These are phyloP conservation scores for Brassica cretica DNA, from an alignment of 345 rosid genomes.

Conservation along the genomic window DNA sequence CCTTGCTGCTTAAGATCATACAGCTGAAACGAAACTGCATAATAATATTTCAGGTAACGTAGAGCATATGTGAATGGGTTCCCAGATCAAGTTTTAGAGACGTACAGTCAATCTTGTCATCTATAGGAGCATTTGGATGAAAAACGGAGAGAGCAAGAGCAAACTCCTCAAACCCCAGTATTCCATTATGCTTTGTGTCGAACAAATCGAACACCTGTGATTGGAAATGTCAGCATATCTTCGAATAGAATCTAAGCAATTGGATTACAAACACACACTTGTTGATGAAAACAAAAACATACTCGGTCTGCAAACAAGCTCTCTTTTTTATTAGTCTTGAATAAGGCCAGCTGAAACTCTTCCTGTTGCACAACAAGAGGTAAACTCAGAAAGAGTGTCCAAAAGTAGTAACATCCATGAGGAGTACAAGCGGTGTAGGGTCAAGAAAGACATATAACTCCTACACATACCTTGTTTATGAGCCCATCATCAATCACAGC, in stretches of 20 bases:
- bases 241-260: background rate
- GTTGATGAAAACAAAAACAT: background rate
- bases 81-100: background rate
- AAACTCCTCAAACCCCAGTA: constrained; percentile 84
- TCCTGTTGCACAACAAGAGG: constrained; percentile 42
- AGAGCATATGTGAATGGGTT: constrained; percentile 1
- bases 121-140: constrained; percentile 83
- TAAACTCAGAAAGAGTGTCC: background rate
- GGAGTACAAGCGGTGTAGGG: background rate
- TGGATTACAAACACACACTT: constrained; percentile 2
- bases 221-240: background rate
- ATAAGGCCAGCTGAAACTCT: constrained; percentile 70
- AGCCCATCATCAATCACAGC: constrained; percentile 92
- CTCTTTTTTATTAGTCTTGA: constrained; percentile 70
- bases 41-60: background rate
- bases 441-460: background rate
- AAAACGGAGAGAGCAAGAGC: constrained; percentile 85
- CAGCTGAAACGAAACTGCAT: constrained; percentile 87
- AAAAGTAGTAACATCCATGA: constrained; percentile 10
- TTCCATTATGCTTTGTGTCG: constrained; percentile 83
- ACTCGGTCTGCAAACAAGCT: constrained; percentile 76
- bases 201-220: constrained; percentile 90
- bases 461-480: constrained; percentile 72
- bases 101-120: constrained; percentile 84
- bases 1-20: constrained; percentile 94